phyloP scores from a whole-genome alignment of 495 filamentous ascomycete species.

The Tuber melanosporum region DNA sequence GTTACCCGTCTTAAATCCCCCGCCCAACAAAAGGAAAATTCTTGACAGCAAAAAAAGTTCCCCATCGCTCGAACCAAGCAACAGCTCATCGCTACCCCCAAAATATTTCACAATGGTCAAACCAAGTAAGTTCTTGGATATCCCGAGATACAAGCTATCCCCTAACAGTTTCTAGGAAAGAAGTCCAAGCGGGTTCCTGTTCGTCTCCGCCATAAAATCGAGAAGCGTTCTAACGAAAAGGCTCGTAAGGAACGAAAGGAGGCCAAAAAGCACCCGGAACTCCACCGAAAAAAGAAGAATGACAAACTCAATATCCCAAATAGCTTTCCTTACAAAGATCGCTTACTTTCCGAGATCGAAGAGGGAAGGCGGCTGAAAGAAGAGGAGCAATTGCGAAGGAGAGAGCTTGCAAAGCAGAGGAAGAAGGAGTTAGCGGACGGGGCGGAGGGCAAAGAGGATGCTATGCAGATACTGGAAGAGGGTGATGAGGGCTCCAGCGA shows the following conservation, averaged over 20 bases:
- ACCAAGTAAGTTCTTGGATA: constrained; percentile 45
- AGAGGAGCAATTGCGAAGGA: constrained; percentile 64
- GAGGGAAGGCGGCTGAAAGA: constrained; percentile 70
- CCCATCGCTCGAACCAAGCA: background rate
- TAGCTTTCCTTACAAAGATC: constrained; percentile 95
- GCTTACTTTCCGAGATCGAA: constrained; percentile 87
- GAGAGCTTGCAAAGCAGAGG: constrained; percentile 64
- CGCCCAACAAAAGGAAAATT: background rate
- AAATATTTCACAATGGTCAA: constrained; percentile 46
- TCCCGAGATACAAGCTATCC: background rate
- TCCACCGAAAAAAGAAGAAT: constrained; percentile 92
- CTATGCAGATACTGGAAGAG: constrained; percentile 44
- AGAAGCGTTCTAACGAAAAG: constrained; percentile 86
- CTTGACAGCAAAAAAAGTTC: background rate
- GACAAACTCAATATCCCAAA: constrained; percentile 71
- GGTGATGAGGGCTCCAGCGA: constrained; percentile 47
- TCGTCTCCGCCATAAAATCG: constrained; percentile 87
- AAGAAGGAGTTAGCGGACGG: constrained; percentile 44
- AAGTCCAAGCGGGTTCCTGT: constrained; percentile 87
- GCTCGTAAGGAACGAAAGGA: constrained; percentile 79
- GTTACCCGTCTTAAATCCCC: background rate
- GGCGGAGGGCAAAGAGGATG: constrained; percentile 46
- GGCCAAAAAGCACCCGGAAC: constrained; percentile 94
- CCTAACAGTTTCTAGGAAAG: constrained; percentile 55
- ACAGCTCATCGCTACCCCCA: constrained; percentile 5